phyloP scores from a whole-genome alignment of 768 basidiomycete species.

The Tulasnella sp. region DNA sequence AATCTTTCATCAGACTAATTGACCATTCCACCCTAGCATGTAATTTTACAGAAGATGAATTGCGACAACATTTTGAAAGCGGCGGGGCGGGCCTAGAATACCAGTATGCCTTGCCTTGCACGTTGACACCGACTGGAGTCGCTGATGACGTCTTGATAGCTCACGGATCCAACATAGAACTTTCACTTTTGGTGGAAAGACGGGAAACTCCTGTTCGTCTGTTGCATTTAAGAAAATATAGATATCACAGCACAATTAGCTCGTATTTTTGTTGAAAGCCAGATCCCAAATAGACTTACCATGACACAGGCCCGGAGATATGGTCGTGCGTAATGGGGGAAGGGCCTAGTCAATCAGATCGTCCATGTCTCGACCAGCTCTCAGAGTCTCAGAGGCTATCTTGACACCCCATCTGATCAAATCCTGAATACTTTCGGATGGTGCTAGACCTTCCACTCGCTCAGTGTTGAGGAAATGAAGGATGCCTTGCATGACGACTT shows the following conservation, averaged over 20 bases:
- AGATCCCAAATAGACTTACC: too few species aligned
- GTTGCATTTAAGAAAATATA: slow-evolving; percentile 49
- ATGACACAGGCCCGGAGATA: too few species aligned
- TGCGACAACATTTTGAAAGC: slow-evolving; percentile 41
- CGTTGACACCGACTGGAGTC: background rate
- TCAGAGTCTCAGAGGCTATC: slow-evolving; percentile 57
- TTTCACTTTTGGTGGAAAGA: slow-evolving; percentile 66
- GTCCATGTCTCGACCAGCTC: slow-evolving; percentile 32
- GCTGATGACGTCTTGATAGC: slow-evolving; percentile 28
- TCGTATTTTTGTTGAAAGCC: too few species aligned
- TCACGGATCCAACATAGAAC: slow-evolving; percentile 61
- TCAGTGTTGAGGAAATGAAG: slow-evolving; percentile 51
- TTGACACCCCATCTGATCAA: slow-evolving; percentile 54
- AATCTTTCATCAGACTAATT: background rate
- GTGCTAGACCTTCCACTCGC: slow-evolving; percentile 29
- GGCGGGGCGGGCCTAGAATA: slow-evolving; percentile 41
- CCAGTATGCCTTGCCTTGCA: slow-evolving; percentile 39
- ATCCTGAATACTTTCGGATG: slow-evolving; percentile 27
- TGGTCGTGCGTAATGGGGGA: too few species aligned
- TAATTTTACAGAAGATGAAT: slow-evolving; percentile 73
- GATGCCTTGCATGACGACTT: slow-evolving; percentile 60
- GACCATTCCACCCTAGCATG: slow-evolving; percentile 39
- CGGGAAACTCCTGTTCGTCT: slow-evolving; percentile 54
- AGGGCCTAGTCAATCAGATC: background rate
- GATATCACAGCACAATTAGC: background rate